Conservation (phyloP, 495 filamentous ascomycete genomes). For the Tuber umbilicatum region DNA sequence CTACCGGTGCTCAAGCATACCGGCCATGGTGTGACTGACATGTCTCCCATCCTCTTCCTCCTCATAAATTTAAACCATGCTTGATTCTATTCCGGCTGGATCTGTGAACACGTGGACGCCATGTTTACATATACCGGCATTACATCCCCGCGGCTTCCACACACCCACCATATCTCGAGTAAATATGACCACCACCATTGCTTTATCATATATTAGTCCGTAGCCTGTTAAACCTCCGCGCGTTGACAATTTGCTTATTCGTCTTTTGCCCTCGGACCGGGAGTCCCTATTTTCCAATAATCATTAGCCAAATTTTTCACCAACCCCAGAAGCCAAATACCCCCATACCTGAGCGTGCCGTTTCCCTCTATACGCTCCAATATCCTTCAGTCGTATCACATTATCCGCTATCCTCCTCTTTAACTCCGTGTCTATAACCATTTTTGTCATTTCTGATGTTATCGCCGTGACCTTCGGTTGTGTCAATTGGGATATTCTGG, state of each 20-base stretch:
- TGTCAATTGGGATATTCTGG: constrained; percentile 63
- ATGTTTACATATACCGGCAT: neutral
- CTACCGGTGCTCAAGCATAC: neutral
- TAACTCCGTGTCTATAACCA: constrained; percentile 85
- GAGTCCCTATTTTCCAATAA: constrained; percentile 25
- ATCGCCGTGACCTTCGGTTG: constrained; percentile 69
- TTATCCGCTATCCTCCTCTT: constrained; percentile 69
- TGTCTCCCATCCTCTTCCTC: neutral
- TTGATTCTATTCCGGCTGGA: neutral
- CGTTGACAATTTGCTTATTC: constrained; percentile 66
- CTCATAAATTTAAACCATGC: neutral
- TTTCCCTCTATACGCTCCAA: constrained; percentile 82
- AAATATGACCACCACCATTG: neutral
- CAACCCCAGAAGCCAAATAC: neutral
- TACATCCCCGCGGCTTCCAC: neutral
- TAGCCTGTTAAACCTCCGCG: constrained; percentile 71
- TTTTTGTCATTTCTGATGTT: constrained; percentile 73
- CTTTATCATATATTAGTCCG: constrained; percentile 44
- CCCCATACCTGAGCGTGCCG: constrained; percentile 59
- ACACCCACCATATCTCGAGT: neutral
- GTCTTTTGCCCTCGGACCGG: constrained; percentile 58
- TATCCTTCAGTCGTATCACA: constrained; percentile 79
- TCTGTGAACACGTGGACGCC: neutral
- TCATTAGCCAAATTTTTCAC: neutral
- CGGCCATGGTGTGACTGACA: neutral